A percentile compares a stretch with the other conserved stretches of the same genome.
phyloP scores from a whole-genome alignment of 2,329 filamentous ascomycete genomes.

The Tricladium varicosporioides region DNA sequence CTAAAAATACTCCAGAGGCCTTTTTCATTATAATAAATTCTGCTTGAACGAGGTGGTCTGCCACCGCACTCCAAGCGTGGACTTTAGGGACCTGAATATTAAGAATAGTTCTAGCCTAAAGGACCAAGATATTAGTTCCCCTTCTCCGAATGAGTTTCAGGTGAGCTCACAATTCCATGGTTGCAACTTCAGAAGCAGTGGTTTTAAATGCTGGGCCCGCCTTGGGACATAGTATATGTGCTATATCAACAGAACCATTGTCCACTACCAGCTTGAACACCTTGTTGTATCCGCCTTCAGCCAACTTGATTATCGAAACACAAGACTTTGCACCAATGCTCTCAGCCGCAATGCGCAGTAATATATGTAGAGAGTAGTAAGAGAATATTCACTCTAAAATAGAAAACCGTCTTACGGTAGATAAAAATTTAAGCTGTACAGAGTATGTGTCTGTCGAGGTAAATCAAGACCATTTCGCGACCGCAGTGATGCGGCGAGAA shows the following conservation, averaged over 20 bases:
- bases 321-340: slow-evolving; percentile 32
- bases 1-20: slow-evolving; percentile 31
- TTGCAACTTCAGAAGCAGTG: slow-evolving; percentile 26
- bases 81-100: slow-evolving; percentile 14
- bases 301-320: slow-evolving; percentile 37
- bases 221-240: slow-evolving; percentile 20
- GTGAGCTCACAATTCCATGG: slow-evolving; percentile 23
- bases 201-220: slow-evolving; percentile 17
- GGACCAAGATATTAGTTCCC: slow-evolving; percentile 4
- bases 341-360: slow-evolving; percentile 28
- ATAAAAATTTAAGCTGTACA: too few relatives aligned
- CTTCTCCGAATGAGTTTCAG: neutral
- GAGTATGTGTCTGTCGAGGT: too few relatives aligned
- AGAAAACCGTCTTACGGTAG: neutral
- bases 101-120: neutral
- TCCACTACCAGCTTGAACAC: slow-evolving; percentile 34
- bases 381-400: slow-evolving; percentile 12
- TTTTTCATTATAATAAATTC: slow-evolving; percentile 41
- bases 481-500: too few relatives aligned
- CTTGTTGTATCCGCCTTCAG: slow-evolving; percentile 39
- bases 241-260: slow-evolving; percentile 28
- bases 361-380: neutral
- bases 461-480: too few relatives aligned
- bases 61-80: slow-evolving; percentile 15
- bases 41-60: slow-evolving; percentile 27